Conservation (phyloP, 2,329 filamentous ascomycete species). For the Pestalotiopsis sp. region DNA sequence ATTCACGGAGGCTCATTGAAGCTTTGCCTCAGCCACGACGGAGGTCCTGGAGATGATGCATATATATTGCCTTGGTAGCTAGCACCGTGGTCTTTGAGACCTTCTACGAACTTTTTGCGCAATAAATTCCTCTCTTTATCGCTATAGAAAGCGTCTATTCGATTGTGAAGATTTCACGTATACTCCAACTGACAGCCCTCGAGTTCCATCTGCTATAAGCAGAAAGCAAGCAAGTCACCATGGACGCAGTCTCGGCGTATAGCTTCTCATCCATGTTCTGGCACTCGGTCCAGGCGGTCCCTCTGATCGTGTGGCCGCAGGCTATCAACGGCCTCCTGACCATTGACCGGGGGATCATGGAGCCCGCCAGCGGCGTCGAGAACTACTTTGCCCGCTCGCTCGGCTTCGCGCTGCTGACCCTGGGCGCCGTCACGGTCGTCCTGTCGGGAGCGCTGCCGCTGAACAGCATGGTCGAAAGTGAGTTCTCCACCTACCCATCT, state of each 20-base stretch:
- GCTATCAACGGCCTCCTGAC: constrained; percentile 48
- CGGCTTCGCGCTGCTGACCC: constrained; percentile 66
- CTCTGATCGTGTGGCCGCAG: constrained; percentile 50
- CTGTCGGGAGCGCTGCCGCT: constrained; percentile 74
- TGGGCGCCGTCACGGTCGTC: constrained; percentile 67
- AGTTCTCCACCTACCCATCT: constrained; percentile 7
- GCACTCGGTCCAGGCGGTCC: constrained; percentile 50
- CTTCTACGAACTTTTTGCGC: neutral
- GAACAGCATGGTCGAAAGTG: constrained; percentile 49
- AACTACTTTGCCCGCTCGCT: constrained; percentile 74
- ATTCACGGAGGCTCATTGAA: neutral
- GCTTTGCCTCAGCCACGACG: constrained; percentile 1
- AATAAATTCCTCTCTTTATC: neutral
- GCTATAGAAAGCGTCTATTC: neutral
- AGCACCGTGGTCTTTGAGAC: neutral
- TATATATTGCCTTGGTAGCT: neutral
- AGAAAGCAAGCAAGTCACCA: neutral
- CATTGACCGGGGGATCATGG: constrained; percentile 12
- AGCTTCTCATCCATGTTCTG: constrained; percentile 55
- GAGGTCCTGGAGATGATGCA: neutral
- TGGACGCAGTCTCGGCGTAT: constrained; percentile 53
- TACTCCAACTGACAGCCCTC: too few species aligned
- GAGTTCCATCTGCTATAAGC: neutral
- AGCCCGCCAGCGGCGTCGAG: constrained; percentile 56
- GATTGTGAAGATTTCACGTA: neutral